phyloP scores from a whole-genome alignment of 1,284 basidiomycete species.

The Malassezia cuniculi region DNA sequence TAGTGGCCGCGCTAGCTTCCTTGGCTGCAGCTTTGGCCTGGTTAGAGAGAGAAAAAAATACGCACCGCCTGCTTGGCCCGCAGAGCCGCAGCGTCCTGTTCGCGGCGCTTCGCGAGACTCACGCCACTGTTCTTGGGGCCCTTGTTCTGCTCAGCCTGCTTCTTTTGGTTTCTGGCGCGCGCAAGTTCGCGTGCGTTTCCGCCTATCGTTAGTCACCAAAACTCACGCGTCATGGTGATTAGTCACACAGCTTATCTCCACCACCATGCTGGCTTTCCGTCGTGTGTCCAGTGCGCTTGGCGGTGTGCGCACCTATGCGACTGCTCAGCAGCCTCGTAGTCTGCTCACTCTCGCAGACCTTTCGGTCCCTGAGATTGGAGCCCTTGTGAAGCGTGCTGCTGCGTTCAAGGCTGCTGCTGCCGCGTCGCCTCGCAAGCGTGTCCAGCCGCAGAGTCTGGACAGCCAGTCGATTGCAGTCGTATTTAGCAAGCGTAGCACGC shows the following conservation, averaged over 20 bases:
- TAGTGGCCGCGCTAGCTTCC: too few relatives aligned
- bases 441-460: slow-evolving; percentile 52
- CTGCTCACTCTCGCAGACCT: slow-evolving; percentile 76
- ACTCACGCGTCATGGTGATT: slow-evolving; percentile 13
- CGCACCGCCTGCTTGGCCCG: slow-evolving; percentile 39
- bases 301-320: neutral
- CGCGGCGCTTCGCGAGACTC: slow-evolving; percentile 27
- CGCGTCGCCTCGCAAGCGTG: slow-evolving; percentile 15
- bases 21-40: too few relatives aligned
- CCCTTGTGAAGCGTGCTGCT: slow-evolving; percentile 55
- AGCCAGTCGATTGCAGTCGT: slow-evolving; percentile 74
- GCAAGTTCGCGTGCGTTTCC: slow-evolving; percentile 43
- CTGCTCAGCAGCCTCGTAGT: neutral
- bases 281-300: neutral
- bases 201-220: slow-evolving; percentile 11
- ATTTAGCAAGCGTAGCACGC: slow-evolving; percentile 83
- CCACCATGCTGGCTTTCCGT: neutral
- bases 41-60: too few relatives aligned
- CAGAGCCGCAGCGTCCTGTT: slow-evolving; percentile 34
- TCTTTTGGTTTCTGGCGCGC: slow-evolving; percentile 42
- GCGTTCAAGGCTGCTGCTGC: slow-evolving; percentile 51
- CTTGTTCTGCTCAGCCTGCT: slow-evolving; percentile 33
- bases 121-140: slow-evolving; percentile 29
- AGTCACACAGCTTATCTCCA: neutral
- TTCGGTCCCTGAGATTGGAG: slow-evolving; percentile 56